These are phyloP conservation scores for Anisodus tanguticus DNA, from an alignment of 257 asterid genomes.

Conservation along the genomic window DNA sequence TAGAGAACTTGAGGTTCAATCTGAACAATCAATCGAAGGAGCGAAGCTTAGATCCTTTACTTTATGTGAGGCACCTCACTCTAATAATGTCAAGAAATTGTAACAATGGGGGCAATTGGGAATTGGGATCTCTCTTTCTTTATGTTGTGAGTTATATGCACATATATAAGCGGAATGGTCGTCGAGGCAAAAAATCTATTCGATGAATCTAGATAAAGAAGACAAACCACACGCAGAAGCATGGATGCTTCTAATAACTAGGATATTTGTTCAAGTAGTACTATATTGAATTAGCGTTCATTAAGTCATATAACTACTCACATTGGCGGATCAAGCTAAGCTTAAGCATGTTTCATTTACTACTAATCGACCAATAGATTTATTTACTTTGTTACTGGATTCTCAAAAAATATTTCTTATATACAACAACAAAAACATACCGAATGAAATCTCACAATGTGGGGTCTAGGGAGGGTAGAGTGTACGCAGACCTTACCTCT, in stretches of 20 bases:
- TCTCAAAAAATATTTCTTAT: no score
- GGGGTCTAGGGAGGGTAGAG: no score
- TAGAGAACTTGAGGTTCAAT: background rate
- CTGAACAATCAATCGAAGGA: background rate
- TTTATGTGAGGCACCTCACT: background rate
- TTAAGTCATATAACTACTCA: no score
- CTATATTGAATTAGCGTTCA: background rate
- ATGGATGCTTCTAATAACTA: slow-evolving; percentile 40
- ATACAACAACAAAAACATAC: no score
- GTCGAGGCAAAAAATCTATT: background rate
- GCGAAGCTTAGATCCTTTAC: background rate
- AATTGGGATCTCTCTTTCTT: background rate
- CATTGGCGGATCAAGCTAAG: no score
- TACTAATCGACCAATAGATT: no score
- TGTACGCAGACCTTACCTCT: no score
- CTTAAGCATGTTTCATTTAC: no score
- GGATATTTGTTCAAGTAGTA: background rate
- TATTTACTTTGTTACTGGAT: no score
- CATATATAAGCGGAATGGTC: background rate
- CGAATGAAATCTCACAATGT: no score
- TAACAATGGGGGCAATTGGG: background rate
- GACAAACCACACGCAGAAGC: slow-evolving; percentile 58
- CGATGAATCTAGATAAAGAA: slow-evolving; percentile 37
- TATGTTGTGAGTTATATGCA: background rate
- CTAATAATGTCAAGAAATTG: background rate